Percentiles rank a stretch among this genome's conserved stretches.
Conservation (phyloP, 1,284 basidiomycete genomes). For the Vanrija sp. region DNA sequence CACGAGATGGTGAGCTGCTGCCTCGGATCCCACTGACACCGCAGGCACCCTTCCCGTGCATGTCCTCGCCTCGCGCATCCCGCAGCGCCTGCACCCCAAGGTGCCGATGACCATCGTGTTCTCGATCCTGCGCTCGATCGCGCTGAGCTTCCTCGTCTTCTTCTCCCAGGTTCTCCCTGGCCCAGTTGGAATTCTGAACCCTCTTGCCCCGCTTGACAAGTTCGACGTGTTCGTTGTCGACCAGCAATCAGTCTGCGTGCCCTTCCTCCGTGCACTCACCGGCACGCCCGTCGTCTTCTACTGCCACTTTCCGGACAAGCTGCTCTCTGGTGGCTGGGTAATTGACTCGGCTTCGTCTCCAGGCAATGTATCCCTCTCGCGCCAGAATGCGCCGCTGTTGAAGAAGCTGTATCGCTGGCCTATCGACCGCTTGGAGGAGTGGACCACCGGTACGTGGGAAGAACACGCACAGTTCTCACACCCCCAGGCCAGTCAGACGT, state of each 20-base stretch:
- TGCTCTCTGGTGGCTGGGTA: slow-evolving; percentile 57
- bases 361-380: slow-evolving; percentile 61
- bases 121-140: slow-evolving; percentile 82
- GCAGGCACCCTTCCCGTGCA: slow-evolving; percentile 80
- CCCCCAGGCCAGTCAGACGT: slow-evolving; percentile 75
- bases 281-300: slow-evolving; percentile 86
- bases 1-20: slow-evolving; percentile 64
- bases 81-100: slow-evolving; percentile 68
- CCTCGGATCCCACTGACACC: background rate
- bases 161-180: slow-evolving; percentile 46
- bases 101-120: slow-evolving; percentile 73
- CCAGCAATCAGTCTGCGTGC: slow-evolving; percentile 87
- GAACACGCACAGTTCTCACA: slow-evolving; percentile 30
- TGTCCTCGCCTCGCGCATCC: slow-evolving; percentile 69
- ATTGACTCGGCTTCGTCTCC: slow-evolving; percentile 23
- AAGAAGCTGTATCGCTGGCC: slow-evolving; percentile 78
- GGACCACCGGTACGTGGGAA: slow-evolving; percentile 65
- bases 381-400: slow-evolving; percentile 55
- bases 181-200: slow-evolving; percentile 36
- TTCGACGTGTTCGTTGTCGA: slow-evolving; percentile 93
- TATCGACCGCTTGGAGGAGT: slow-evolving; percentile 85
- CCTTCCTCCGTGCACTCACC: slow-evolving; percentile 66
- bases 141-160: slow-evolving; percentile 67
- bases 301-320: slow-evolving; percentile 95
- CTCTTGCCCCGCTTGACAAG: slow-evolving; percentile 29